These are phyloP conservation scores for Adansonia gregorii DNA, from an alignment of 441 rosid genomes.

Conservation along the genomic window DNA sequence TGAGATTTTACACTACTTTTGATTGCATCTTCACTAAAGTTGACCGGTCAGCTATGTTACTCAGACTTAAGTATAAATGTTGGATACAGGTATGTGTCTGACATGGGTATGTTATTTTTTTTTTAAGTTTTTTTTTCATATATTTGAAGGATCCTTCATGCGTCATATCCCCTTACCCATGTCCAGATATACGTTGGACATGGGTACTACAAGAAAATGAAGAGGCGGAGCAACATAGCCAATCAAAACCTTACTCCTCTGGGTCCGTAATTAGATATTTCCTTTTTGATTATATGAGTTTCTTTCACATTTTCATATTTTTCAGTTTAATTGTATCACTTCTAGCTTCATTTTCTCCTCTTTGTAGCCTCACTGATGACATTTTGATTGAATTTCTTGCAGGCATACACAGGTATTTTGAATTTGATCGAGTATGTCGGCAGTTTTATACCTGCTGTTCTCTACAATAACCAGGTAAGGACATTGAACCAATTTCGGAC, in stretches of 20 bases:
- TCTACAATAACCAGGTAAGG: conserved; percentile 84
- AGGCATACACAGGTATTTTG: conserved; percentile 83
- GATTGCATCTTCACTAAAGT: conserved; percentile 3
- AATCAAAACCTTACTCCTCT: background rate
- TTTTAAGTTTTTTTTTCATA: too few relatives aligned
- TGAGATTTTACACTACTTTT: conserved; percentile 28
- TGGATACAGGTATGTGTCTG: too few relatives aligned
- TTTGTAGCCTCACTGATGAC: conserved; percentile 5
- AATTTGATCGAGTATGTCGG: conserved; percentile 69
- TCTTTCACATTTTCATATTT: background rate
- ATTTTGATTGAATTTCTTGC: conserved; percentile 38
- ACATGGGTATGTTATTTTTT: too few relatives aligned
- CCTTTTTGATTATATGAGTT: background rate
- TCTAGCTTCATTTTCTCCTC: conserved; percentile 9
- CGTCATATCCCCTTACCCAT: too few relatives aligned
- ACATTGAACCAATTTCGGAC: background rate
- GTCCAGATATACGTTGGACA: too few relatives aligned
- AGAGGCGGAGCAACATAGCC: too few relatives aligned
- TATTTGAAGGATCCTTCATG: too few relatives aligned
- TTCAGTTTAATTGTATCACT: background rate
- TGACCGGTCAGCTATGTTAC: background rate
- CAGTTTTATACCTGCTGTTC: conserved; percentile 62
- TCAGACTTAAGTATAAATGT: too few relatives aligned
- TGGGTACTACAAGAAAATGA: too few relatives aligned
- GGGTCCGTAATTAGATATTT: background rate